Evolutionary conservation across 345 rosid species (phyloP).

Genomic region (Dipteronia dyeriana): DNA sequence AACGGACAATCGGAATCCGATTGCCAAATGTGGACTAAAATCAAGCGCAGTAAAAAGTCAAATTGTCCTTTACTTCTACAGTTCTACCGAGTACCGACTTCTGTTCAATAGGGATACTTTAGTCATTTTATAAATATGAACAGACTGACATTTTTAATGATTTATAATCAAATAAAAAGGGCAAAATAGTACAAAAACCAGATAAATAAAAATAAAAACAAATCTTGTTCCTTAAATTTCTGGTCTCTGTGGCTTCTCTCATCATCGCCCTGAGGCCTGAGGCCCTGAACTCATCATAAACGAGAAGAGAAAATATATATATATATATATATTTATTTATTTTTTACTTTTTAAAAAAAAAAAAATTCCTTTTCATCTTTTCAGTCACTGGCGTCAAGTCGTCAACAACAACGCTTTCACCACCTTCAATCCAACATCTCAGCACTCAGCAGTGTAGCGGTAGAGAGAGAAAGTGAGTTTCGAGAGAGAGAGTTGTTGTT

Average conservation of each 20-base stretch:
- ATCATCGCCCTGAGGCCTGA: conserved; percentile 11
- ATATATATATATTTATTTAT: no score
- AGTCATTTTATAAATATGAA: not conserved
- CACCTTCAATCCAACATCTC: conserved; percentile 10
- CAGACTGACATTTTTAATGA: not conserved
- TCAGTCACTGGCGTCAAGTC: conserved; percentile 24
- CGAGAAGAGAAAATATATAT: not conserved
- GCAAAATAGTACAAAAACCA: conserved; percentile 15
- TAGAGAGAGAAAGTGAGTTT: conserved; percentile 2
- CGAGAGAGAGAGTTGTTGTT: conserved; percentile 13
- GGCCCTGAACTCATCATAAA: conserved; percentile 1
- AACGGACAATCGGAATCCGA: no score
- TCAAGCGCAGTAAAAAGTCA: not conserved
- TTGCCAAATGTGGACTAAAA: no score
- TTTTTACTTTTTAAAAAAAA: not conserved
- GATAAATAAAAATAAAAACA: not conserved
- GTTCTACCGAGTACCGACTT: not conserved
- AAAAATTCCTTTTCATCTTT: conserved; percentile 2
- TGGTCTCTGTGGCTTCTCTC: conserved; percentile 17
- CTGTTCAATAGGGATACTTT: not conserved
- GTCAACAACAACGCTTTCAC: conserved; percentile 20
- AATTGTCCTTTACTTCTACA: not conserved
- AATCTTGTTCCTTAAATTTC: conserved; percentile 8
- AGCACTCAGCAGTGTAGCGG: conserved; percentile 7
- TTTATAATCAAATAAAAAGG: not conserved